phyloP scores from a whole-genome alignment of 768 basidiomycete species.

The Cystofilobasidium bisporidii region DNA sequence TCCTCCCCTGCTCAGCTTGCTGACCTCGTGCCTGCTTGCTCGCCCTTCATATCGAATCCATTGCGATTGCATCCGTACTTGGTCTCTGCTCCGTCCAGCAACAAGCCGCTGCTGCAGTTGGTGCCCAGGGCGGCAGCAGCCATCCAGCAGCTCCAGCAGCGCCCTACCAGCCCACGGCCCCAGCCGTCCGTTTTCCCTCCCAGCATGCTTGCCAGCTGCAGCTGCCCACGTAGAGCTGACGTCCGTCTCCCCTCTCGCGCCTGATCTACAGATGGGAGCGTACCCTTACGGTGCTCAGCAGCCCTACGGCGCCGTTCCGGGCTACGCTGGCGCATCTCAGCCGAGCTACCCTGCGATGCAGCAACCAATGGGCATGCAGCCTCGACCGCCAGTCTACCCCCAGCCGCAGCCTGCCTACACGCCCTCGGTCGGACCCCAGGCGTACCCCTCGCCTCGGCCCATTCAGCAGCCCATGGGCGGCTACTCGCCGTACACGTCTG shows the following conservation, averaged over 20 bases:
- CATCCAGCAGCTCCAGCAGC: not conserved
- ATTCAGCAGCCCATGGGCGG: slow-evolving; percentile 1
- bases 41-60: too few species aligned
- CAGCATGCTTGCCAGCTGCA: not conserved
- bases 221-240: not conserved
- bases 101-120: slow-evolving; percentile 13
- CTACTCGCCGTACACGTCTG: not conserved
- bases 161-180: slow-evolving; percentile 34
- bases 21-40: not conserved
- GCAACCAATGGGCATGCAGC: slow-evolving; percentile 9
- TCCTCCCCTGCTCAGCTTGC: not conserved
- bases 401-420: not conserved
- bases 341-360: not conserved
- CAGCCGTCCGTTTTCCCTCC: slow-evolving; percentile 16
- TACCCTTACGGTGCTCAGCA: not conserved
- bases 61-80: too few species aligned
- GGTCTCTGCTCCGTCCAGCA: slow-evolving; percentile 12
- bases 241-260: not conserved
- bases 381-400: slow-evolving; percentile 2
- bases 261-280: not conserved
- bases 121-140: slow-evolving; percentile 6
- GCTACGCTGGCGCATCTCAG: not conserved
- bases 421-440: slow-evolving; percentile 11
- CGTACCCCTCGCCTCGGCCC: slow-evolving; percentile 3
- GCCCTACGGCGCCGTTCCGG: not conserved